A percentile compares a stretch with the other conserved stretches of the same genome.
Evolutionary conservation across 179 eudicot species (phyloP).

Genomic region (Silene noctiflora): DNA sequence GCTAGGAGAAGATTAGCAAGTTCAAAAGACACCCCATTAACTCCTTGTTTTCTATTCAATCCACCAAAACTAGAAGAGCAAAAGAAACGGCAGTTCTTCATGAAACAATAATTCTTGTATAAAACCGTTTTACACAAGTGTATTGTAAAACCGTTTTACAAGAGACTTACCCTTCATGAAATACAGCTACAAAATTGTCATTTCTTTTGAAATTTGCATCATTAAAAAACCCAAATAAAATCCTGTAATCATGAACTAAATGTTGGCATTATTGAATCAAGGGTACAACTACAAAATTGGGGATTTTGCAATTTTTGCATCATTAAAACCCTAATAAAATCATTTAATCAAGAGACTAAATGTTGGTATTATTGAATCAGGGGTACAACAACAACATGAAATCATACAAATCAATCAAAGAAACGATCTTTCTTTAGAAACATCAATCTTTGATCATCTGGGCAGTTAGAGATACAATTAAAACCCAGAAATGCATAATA

Average conservation of each 20-base stretch:
- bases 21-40: conserved; percentile 23
- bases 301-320: no score
- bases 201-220: no score
- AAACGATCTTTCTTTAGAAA: not conserved
- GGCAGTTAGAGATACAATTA: not conserved
- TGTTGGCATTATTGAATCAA: not conserved
- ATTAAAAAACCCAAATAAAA: no score
- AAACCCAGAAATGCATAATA: not conserved
- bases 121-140: no score
- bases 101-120: not conserved
- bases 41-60: conserved; percentile 15
- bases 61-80: conserved; percentile 22
- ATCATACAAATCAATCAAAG: not conserved
- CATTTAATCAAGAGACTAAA: no score
- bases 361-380: no score
- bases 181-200: not conserved
- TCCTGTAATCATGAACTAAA: no score
- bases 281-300: not conserved
- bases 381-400: not conserved
- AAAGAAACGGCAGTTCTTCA: conserved; percentile 25
- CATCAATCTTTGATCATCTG: not conserved
- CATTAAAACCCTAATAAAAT: no score
- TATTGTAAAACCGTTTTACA: no score
- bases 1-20: conserved; percentile 45
- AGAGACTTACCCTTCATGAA: no score